These are phyloP conservation scores for Artomyces pyxidatus DNA, from an alignment of 768 basidiomycete genomes.

Conservation along the genomic window DNA sequence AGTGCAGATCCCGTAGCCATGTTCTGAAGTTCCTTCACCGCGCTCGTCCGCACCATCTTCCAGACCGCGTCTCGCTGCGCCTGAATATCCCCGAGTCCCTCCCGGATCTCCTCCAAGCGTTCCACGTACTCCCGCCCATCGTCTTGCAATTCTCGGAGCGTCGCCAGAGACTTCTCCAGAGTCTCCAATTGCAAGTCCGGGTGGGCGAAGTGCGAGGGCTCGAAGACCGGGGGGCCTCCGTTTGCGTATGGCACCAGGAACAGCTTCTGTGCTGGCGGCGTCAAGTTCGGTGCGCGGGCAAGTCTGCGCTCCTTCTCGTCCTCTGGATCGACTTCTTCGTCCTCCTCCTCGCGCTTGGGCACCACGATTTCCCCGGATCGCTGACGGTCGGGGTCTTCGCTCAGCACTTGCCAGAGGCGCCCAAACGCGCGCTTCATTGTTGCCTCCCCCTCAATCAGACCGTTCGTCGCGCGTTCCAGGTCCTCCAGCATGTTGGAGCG, in stretches of 20 bases:
- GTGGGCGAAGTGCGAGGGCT: constrained; percentile 55
- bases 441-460: constrained; percentile 78
- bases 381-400: constrained; percentile 50
- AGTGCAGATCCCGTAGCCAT: constrained; percentile 30
- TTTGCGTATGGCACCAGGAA: constrained; percentile 50
- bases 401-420: constrained; percentile 73
- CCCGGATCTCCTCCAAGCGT: constrained; percentile 75
- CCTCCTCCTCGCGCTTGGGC: constrained; percentile 63
- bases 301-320: constrained; percentile 36
- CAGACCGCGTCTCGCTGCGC: constrained; percentile 68
- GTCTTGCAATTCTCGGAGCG: constrained; percentile 74
- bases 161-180: constrained; percentile 66
- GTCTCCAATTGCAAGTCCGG: constrained; percentile 61
- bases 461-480: constrained; percentile 74
- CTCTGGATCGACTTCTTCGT: constrained; percentile 29
- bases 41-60: constrained; percentile 67
- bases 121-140: constrained; percentile 85
- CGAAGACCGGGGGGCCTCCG: constrained; percentile 38
- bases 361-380: constrained; percentile 34
- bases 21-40: constrained; percentile 68
- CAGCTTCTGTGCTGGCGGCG: constrained; percentile 55
- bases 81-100: constrained; percentile 67
- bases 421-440: constrained; percentile 67
- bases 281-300: constrained; percentile 58
- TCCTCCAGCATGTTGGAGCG: constrained; percentile 72